These are phyloP conservation scores for Cucurbita argyrosperma DNA, from an alignment of 306 rosid species.

Conservation along the genomic window DNA sequence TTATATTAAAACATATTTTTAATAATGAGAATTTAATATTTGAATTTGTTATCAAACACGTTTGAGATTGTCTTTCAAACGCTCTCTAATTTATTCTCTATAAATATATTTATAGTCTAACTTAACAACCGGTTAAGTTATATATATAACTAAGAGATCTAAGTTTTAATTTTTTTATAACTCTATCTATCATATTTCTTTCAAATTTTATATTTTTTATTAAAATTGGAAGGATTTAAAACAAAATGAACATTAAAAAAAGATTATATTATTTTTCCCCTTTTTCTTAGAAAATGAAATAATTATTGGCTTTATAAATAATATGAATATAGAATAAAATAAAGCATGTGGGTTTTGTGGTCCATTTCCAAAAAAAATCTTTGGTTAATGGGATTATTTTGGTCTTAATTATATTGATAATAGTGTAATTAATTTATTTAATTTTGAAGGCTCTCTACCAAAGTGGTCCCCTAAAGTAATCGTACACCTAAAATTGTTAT, in stretches of 20 bases:
- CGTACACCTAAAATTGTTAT: neutral
- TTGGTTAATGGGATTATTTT: neutral
- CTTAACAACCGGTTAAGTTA: no score
- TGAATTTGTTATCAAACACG: no score
- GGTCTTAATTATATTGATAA: neutral
- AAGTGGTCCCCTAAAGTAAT: neutral
- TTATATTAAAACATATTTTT: no score
- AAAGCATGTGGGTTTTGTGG: neutral
- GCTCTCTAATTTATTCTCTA: no score
- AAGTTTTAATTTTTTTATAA: no score
- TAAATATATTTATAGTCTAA: no score
- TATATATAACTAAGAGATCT: no score
- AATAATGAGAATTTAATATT: no score
- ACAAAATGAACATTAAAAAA: neutral
- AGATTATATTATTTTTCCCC: neutral
- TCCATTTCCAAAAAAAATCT: neutral
- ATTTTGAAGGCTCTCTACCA: neutral
- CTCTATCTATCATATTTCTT: no score
- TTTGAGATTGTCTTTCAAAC: no score
- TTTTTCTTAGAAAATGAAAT: neutral
- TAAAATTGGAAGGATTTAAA: no score
- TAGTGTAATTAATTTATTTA: neutral
- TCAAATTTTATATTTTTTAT: no score
- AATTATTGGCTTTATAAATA: neutral
- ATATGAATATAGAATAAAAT: neutral